Evolutionary conservation across 129 eudicot species (phyloP), one percentile per base, ranked within the genome.

Genomic region (Pulicaria dysenterica): DNA sequence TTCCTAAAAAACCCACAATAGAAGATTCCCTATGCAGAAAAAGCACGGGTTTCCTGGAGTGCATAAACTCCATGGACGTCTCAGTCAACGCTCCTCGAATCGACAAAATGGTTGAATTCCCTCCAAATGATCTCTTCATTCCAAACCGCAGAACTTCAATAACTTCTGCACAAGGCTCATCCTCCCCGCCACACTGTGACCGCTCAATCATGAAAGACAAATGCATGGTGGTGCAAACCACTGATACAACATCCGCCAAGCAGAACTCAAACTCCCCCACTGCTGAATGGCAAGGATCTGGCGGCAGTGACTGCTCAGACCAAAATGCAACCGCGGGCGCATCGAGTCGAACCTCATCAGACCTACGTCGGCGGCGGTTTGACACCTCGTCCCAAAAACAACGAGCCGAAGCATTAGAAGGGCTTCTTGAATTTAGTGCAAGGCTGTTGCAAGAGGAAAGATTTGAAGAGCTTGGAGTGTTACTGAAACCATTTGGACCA

Each of bases 1-100:
- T 84, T 54, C 67, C 81, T 70, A 78, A 51, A 58, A 86, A 79
- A 64, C 42, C 77, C 67, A 49, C 56, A 12, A 58, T 55, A 16
- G 83, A 65, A 53, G 87, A 75, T n/a, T 60, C 75, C 46, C 65
- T 73, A 8, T 72, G 58, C 69, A 85, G 78, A 77, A 84, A 85
- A 67, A 74, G 75, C 37, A 71, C 81, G 40, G 61, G 80, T 40
- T 72, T 83, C 61, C 85, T 81, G 16, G 83, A 80, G 9, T 38
- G 63, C 64, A 63, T 82, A 48, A 90, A 84, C 59, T 93, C 98
- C 36, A 87, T 96, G 8, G 92, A 93, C 51, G 88, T 93, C 47
- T 93, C 98, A 45, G 95, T 93, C 69, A 87, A 93, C 59, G 88
- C 92, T 68, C 98, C 98, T 43, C 85, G 90, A n/a, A 84, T 93